Base-by-base conservation (phyloP, 345 rosid species). In the Abelmoschus esculentus region DNA sequence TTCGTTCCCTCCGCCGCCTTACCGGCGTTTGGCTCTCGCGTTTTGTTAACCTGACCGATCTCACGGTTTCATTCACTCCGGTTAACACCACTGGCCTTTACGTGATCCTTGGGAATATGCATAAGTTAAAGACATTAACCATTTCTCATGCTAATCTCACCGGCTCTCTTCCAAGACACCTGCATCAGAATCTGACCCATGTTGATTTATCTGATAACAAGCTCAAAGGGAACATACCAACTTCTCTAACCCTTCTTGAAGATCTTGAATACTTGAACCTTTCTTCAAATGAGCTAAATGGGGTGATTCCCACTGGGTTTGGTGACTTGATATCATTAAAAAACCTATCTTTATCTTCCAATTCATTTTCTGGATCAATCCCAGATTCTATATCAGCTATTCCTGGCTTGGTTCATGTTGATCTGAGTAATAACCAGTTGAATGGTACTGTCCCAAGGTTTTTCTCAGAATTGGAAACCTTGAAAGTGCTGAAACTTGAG, bases 381-480 rank as follows among this genome's bases (percentile, higher is more conserved):
- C 98, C 98, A 6, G 90, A 79, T 55, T 85, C 98, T 1, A 73
- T 93, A 74, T 82, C 97, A 4, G 83, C 92, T 44, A 84, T 91
- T 47, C 88, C 91, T 5, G 91, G 87, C 15, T 76, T 93, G 46
- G 72, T 81, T 19, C 89, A 88, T 22, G 76, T 91, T 73, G 98
- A 93, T 88, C 90, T 93, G 82, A 86, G 97, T 66, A 84, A 89
- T 1, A 93, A 93, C 61, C 89, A 89, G 79, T 77, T 93, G 73
- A 93, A 93, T 76, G 97, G 97, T 62, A 89, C 96, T 2, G 77
- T 93, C 12, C 98, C 98, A 1, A 82, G 58, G 65, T 91, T 89
- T 81, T 80, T 93, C 70, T 31, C 95, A 1, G 71, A 84, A 53
- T 76, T 91, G 88, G 89, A 84, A 86, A 66, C 62, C 1, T 80